Base-by-base conservation (phyloP, 2,329 filamentous ascomycete species). In the Colletotrichum agaves region DNA sequence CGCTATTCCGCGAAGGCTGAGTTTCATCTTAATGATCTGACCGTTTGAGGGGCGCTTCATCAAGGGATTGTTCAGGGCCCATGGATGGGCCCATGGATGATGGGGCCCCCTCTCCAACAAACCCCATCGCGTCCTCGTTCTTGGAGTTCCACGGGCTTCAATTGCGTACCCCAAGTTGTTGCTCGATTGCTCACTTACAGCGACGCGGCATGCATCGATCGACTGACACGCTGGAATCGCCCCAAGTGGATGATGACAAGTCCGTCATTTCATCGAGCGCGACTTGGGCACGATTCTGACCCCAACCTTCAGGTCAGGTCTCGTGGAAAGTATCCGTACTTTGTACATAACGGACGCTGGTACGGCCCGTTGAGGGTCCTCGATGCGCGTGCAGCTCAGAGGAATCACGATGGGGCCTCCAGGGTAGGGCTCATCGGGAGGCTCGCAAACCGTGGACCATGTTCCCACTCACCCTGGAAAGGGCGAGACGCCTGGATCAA, bases 401-500 rank as follows among this genome's bases (percentile, higher is more conserved):
- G 37, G 19, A 43, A 53, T 31, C 27, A 61, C 33, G 31, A 37
- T 15, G 23, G 27, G 60, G 19, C 6, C 27, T 27, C 27, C 60
- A 57, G 41, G 50, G 60, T 12, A 53, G 50, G 50, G 6, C 50
- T 37, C 50, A 27, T 33, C 50, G 50, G 50, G n/a, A 37, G 2
- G 31, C 47, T 31, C 23, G 47, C 47, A 37, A 33, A 46, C 27
- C n/a, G 17, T 13, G 39, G 37, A 23, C 37, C 52, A 17, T 23
- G 43, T 63, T 63, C 52, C 41, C 43, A 57, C 41, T 49, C 33
- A 19, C 41, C n/a, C 17, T 19, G 43, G 19, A 15, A 33, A n/a
- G 63, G 52, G 63, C 63, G 63, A 67, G 37, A 67, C 63, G 63
- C 63, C 37, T 49, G 35, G 19, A 31, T 52, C 31, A 53, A 15